Percentiles rank a stretch among this genome's conserved stretches.
Conservation (phyloP, 345 rosid species). For the Eucalyptus victrix region DNA sequence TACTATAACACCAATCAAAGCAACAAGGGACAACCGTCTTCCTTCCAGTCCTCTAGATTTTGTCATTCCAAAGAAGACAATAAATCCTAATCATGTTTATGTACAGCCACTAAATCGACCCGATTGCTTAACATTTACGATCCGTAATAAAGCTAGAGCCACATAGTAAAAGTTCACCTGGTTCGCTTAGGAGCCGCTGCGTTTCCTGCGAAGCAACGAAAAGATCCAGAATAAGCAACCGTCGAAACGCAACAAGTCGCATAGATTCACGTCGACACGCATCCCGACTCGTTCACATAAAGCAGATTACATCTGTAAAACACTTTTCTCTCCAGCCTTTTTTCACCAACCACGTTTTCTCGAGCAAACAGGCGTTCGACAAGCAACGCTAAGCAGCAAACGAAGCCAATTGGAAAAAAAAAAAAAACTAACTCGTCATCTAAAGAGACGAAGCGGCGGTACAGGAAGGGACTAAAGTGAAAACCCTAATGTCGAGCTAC, state of each 20-base stretch:
- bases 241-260: background rate
- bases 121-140: background rate
- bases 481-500: background rate
- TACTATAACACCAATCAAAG: background rate
- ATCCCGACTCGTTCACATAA: background rate
- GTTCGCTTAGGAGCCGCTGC: slow-evolving; percentile 98
- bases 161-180: slow-evolving; percentile 32
- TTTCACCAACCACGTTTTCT: background rate
- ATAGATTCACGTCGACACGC: background rate
- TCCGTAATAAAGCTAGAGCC: background rate
- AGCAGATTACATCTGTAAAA: background rate
- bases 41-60: background rate
- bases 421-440: background rate
- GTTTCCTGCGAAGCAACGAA: slow-evolving; percentile 53
- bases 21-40: background rate
- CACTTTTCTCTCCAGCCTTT: background rate
- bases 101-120: background rate
- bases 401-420: background rate
- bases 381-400: background rate
- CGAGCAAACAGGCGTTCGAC: background rate
- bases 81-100: background rate
- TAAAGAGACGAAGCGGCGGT: background rate
- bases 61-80: background rate
- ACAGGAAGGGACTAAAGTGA: background rate
- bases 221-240: background rate